These are phyloP conservation scores for Hippophae tibetana DNA, from an alignment of 306 rosid genomes.

Conservation along the genomic window DNA sequence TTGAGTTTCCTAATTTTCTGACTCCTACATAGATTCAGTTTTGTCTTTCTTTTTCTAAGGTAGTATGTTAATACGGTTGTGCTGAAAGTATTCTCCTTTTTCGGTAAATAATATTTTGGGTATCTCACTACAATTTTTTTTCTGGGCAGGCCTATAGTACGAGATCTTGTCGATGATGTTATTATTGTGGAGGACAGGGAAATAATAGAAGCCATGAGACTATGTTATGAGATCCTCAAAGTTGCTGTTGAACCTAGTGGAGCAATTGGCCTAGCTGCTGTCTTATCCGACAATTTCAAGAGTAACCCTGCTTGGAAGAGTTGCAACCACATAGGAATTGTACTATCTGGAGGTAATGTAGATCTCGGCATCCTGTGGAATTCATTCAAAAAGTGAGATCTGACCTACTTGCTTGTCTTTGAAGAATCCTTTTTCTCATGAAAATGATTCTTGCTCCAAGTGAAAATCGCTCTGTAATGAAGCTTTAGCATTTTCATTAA, in stretches of 20 bases:
- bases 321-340: conserved; percentile 59
- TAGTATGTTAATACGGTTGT: no score
- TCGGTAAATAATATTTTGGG: conserved; percentile 1
- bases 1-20: no score
- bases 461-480: background rate
- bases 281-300: conserved; percentile 65
- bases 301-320: conserved; percentile 57
- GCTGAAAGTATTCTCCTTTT: background rate
- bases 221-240: conserved; percentile 68
- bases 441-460: background rate
- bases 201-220: conserved; percentile 70
- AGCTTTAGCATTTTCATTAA: background rate
- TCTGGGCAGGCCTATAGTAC: conserved; percentile 64
- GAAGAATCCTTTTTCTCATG: conserved; percentile 10
- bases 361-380: conserved; percentile 66
- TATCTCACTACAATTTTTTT: background rate
- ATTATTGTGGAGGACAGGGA: conserved; percentile 69
- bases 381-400: conserved; percentile 38
- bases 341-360: conserved; percentile 83
- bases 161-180: conserved; percentile 76
- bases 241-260: conserved; percentile 86
- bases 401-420: conserved; percentile 1
- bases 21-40: background rate
- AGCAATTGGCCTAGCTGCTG: conserved; percentile 93
- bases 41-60: background rate